A percentile compares a stretch with the other conserved stretches of the same genome.
Conservation (phyloP, 1,139 yeast genomes). For the Geotrichum histeridarum region DNA sequence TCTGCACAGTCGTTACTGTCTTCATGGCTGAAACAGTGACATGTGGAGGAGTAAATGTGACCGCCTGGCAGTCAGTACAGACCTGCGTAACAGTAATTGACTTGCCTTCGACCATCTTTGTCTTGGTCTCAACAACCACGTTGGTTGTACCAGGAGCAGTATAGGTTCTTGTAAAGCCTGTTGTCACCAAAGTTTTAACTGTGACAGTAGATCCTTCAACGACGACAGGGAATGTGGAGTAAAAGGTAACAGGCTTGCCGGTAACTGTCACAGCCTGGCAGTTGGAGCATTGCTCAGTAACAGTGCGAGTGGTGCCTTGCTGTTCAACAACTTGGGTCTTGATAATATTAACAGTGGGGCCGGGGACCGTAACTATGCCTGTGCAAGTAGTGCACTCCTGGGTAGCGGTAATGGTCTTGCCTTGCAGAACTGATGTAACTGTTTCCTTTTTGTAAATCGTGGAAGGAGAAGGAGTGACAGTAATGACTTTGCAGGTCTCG, state of each 20-base stretch:
- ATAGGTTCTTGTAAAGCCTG: slow-evolving; percentile 10
- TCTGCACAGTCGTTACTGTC: not conserved
- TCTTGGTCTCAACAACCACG: slow-evolving; percentile 3
- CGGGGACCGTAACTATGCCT: slow-evolving; percentile 7
- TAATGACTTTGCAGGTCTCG: slow-evolving; percentile 11
- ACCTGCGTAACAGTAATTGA: not conserved
- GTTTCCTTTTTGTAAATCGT: slow-evolving; percentile 5
- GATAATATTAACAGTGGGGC: slow-evolving; percentile 10
- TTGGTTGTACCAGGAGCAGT: slow-evolving; percentile 1
- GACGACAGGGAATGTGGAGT: slow-evolving; percentile 10
- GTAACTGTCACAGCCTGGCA: slow-evolving; percentile 14
- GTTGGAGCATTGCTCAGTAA: slow-evolving; percentile 11
- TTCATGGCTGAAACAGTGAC: not conserved
- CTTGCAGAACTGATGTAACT: slow-evolving; percentile 8
- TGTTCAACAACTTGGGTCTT: slow-evolving; percentile 9
- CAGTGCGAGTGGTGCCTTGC: slow-evolving; percentile 10
- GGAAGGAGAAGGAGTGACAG: slow-evolving; percentile 7
- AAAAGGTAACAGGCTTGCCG: slow-evolving; percentile 12
- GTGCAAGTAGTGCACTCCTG: slow-evolving; percentile 10
- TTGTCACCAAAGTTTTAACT: slow-evolving; percentile 8
- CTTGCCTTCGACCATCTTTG: not conserved
- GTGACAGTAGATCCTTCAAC: slow-evolving; percentile 8
- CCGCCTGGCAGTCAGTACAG: slow-evolving; percentile 6
- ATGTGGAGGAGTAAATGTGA: slow-evolving; percentile 2
- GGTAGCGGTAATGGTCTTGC: slow-evolving; percentile 8